Conservation (phyloP, 768 basidiomycete species). For the Daedaleopsis sinensis region DNA sequence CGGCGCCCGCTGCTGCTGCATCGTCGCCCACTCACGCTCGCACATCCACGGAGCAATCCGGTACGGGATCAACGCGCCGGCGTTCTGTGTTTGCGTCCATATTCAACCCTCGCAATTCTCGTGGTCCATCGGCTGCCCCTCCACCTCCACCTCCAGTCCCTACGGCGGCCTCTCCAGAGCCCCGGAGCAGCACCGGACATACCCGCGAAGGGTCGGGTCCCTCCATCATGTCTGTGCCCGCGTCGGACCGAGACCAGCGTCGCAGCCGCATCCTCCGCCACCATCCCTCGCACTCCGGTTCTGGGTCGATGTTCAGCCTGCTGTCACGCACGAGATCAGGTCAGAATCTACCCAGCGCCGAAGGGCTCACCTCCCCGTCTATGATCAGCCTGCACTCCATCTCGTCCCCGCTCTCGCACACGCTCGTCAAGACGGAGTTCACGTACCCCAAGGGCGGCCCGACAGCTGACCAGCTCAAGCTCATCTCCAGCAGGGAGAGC, state of each 20-base stretch:
- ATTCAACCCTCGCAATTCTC: slow-evolving; percentile 23
- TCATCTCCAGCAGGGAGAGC: slow-evolving; percentile 69
- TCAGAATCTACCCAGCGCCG: slow-evolving; percentile 35
- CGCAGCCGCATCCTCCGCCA: slow-evolving; percentile 33
- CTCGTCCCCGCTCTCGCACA: slow-evolving; percentile 76
- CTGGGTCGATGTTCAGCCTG: slow-evolving; percentile 36
- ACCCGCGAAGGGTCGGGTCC: slow-evolving; percentile 23
- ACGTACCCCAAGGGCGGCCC: slow-evolving; percentile 65
- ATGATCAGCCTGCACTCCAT: slow-evolving; percentile 74
- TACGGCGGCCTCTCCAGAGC: slow-evolving; percentile 9
- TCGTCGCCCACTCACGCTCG: not conserved
- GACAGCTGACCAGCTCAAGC: slow-evolving; percentile 64
- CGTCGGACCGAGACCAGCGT: slow-evolving; percentile 14
- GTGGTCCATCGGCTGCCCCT: slow-evolving; percentile 6
- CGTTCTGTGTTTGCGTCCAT: slow-evolving; percentile 25
- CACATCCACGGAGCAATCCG: slow-evolving; percentile 6
- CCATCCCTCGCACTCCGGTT: slow-evolving; percentile 42
- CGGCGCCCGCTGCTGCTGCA: not conserved
- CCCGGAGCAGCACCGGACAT: slow-evolving; percentile 22
- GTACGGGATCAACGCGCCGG: slow-evolving; percentile 13
- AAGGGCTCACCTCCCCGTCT: slow-evolving; percentile 60
- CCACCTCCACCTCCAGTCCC: slow-evolving; percentile 6
- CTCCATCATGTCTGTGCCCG: slow-evolving; percentile 31
- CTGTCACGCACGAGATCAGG: slow-evolving; percentile 49
- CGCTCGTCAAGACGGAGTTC: slow-evolving; percentile 70